Percentiles rank a stretch among this genome's conserved stretches.
phyloP scores from a whole-genome alignment of 306 rosid genomes.

The Elaeagnus macrophylla region DNA sequence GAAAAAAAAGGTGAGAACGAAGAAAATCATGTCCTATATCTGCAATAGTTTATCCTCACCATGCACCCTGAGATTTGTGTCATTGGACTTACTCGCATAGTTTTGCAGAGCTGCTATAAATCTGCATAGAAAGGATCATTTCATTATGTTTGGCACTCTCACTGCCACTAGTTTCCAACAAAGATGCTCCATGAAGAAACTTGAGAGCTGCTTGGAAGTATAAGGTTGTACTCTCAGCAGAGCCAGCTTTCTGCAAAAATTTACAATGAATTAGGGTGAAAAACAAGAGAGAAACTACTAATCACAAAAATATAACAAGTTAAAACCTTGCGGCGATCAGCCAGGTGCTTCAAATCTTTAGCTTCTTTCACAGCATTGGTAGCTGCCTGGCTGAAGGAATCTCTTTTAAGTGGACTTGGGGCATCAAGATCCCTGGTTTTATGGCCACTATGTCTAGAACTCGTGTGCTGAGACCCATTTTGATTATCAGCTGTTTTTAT shows the following conservation, averaged over 20 bases:
- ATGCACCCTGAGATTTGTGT: conserved; percentile 13
- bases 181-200: conserved; percentile 89
- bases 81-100: conserved; percentile 81
- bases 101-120: conserved; percentile 79
- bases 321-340: conserved; percentile 83
- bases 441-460: conserved; percentile 69
- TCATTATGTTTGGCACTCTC: conserved; percentile 63
- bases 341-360: conserved; percentile 80
- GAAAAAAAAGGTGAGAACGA: no score
- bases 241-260: conserved; percentile 66
- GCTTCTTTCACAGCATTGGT: conserved; percentile 84
- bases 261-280: conserved; percentile 16
- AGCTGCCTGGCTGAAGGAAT: conserved; percentile 65
- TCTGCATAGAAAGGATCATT: conserved; percentile 42
- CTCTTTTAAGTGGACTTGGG: conserved; percentile 84
- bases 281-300: conserved; percentile 17
- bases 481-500: conserved; percentile 54
- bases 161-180: conserved; percentile 51
- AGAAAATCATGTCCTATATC: no score
- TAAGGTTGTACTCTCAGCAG: conserved; percentile 55
- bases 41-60: no score
- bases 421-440: conserved; percentile 55
- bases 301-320: conserved; percentile 18
- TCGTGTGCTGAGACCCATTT: conserved; percentile 52
- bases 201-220: conserved; percentile 94